A percentile compares a stretch with the other conserved stretches of the same genome.
Conservation (phyloP, 2,329 filamentous ascomycete genomes). For the Calonectria ilicicola region DNA sequence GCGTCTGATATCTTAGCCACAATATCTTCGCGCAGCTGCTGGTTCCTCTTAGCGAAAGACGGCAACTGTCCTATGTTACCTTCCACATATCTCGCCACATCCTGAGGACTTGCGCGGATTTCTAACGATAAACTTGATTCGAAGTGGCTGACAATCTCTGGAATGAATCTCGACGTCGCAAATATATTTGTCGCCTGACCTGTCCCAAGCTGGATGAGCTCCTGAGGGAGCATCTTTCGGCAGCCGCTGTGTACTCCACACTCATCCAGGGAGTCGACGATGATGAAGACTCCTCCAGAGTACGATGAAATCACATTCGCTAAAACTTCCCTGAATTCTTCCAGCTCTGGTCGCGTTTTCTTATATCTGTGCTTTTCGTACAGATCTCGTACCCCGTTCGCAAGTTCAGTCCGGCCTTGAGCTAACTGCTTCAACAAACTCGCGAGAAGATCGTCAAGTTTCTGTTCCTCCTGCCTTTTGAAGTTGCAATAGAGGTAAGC, state of each 20-base stretch:
- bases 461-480: background rate
- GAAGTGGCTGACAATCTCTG: background rate
- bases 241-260: background rate
- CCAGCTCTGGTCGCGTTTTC: background rate
- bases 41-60: background rate
- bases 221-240: too few species aligned
- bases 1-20: background rate
- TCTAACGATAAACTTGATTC: too few species aligned
- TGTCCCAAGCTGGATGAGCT: too few species aligned
- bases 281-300: background rate
- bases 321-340: too few species aligned
- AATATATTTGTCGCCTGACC: too few species aligned
- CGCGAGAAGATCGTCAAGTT: background rate
- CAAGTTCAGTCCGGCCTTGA: background rate
- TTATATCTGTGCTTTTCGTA: background rate
- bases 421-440: background rate
- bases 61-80: too few species aligned
- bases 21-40: background rate
- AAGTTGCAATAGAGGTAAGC: background rate
- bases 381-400: background rate
- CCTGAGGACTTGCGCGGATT: too few species aligned
- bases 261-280: background rate
- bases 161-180: background rate
- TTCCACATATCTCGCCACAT: too few species aligned
- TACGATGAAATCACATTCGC: too few species aligned